A percentile compares a stretch with the other conserved stretches of the same genome.
Evolutionary conservation across 2,329 filamentous ascomycete species (phyloP).

Genomic region (Colletotrichum cereale): DNA sequence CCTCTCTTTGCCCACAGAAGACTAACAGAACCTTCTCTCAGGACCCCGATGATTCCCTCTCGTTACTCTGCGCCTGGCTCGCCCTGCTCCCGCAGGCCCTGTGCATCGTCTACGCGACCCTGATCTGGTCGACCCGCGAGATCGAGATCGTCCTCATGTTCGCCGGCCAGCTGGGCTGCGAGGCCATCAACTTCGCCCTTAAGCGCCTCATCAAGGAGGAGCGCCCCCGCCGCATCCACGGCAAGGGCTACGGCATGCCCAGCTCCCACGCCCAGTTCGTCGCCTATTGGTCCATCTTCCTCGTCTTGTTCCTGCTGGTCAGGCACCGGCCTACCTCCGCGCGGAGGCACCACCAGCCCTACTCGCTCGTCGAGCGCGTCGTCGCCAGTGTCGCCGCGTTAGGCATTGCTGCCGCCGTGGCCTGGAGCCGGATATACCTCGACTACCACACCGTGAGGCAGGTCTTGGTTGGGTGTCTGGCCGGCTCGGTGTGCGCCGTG

Average conservation of each 20-base stretch:
- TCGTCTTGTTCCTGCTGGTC: constrained; percentile 86
- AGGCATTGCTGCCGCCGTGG: constrained; percentile 75
- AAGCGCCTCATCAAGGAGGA: constrained; percentile 95
- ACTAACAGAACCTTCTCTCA: constrained; percentile 2
- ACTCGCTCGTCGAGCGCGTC: constrained; percentile 72
- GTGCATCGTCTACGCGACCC: constrained; percentile 88
- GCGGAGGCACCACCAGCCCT: constrained; percentile 55
- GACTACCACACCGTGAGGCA: constrained; percentile 92
- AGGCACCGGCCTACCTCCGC: constrained; percentile 67
- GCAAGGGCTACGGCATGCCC: constrained; percentile 98
- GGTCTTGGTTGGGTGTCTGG: constrained; percentile 82
- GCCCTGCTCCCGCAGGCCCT: constrained; percentile 93
- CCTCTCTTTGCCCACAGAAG: constrained; percentile 74
- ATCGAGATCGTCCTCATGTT: constrained; percentile 92
- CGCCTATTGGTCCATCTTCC: constrained; percentile 87
- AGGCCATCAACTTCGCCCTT: constrained; percentile 88
- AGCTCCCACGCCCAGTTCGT: constrained; percentile 95
- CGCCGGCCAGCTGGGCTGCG: constrained; percentile 89
- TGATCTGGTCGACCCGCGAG: constrained; percentile 93
- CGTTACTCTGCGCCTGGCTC: constrained; percentile 91
- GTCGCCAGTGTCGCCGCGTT: constrained; percentile 67
- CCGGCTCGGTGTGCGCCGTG: constrained; percentile 78
- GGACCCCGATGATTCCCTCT: constrained; percentile 88
- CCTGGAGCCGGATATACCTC: constrained; percentile 88
- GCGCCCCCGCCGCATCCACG: constrained; percentile 84